These are phyloP conservation scores for Tricholoma flavovirens DNA, from an alignment of 768 basidiomycete species.

Conservation along the genomic window DNA sequence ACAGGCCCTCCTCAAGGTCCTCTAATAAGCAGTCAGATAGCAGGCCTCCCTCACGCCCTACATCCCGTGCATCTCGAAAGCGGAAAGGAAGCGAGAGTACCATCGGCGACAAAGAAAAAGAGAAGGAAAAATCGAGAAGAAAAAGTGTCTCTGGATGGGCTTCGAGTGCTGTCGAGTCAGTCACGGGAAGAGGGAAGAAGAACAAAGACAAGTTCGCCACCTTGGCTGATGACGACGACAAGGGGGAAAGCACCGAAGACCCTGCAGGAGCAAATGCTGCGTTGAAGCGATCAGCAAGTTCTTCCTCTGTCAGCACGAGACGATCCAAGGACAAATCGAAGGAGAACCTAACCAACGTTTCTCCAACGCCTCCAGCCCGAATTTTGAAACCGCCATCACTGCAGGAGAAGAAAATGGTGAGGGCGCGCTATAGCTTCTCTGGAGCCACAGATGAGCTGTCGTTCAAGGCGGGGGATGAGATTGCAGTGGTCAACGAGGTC, in stretches of 20 bases:
- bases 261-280: slow-evolving; percentile 13
- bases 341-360: slow-evolving; percentile 19
- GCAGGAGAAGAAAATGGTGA: slow-evolving; percentile 50
- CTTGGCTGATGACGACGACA: slow-evolving; percentile 33
- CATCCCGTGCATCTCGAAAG: slow-evolving; percentile 58
- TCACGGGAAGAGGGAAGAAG: slow-evolving; percentile 49
- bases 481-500: slow-evolving; percentile 73
- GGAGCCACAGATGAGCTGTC: slow-evolving; percentile 75
- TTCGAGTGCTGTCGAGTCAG: slow-evolving; percentile 55
- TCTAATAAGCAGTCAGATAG: slow-evolving; percentile 12
- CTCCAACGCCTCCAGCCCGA: slow-evolving; percentile 30
- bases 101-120: slow-evolving; percentile 27
- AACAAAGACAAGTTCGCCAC: slow-evolving; percentile 55
- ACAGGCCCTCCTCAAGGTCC: slow-evolving; percentile 38
- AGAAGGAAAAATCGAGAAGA: slow-evolving; percentile 35
- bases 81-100: slow-evolving; percentile 54
- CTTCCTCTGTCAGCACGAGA: slow-evolving; percentile 22
- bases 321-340: slow-evolving; percentile 31
- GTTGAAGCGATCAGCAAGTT: slow-evolving; percentile 23
- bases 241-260: slow-evolving; percentile 23
- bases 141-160: slow-evolving; percentile 61
- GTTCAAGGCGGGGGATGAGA: slow-evolving; percentile 69
- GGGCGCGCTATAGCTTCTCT: slow-evolving; percentile 70
- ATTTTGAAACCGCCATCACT: slow-evolving; percentile 48
- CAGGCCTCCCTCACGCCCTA: slow-evolving; percentile 44